Evolutionary conservation across 306 rosid genomes (phyloP).

Genomic region (Styphnolobium japonicum): DNA sequence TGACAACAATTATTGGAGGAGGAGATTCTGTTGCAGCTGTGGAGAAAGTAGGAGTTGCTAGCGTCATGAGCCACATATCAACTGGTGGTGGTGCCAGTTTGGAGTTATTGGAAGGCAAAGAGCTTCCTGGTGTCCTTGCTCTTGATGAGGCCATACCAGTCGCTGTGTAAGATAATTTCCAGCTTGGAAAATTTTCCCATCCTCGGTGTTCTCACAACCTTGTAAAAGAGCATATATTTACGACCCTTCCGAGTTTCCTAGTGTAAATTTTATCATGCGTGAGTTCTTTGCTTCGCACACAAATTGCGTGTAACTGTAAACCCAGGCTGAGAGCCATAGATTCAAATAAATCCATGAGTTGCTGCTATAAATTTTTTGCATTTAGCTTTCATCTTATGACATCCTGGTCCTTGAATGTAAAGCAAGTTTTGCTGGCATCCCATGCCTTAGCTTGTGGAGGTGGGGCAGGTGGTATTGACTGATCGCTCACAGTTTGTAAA

Average conservation of each 20-base stretch:
- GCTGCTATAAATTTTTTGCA: neutral
- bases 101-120: slow-evolving; percentile 98
- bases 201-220: slow-evolving; percentile 35
- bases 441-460: slow-evolving; percentile 11
- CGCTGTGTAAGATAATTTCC: slow-evolving; percentile 64
- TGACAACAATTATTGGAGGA: slow-evolving; percentile 97
- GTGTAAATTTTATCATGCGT: slow-evolving; percentile 52
- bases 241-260: slow-evolving; percentile 44
- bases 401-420: neutral
- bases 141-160: slow-evolving; percentile 86
- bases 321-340: slow-evolving; percentile 40
- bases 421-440: neutral
- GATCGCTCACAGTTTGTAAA: neutral
- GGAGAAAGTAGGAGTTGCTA: slow-evolving; percentile 97
- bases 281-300: slow-evolving; percentile 39
- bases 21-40: slow-evolving; percentile 99
- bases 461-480: slow-evolving; percentile 2
- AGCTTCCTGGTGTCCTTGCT: slow-evolving; percentile 98
- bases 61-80: slow-evolving; percentile 97
- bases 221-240: slow-evolving; percentile 52
- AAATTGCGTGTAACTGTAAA: slow-evolving; percentile 42
- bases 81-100: slow-evolving; percentile 99
- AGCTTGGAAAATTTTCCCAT: slow-evolving; percentile 24
- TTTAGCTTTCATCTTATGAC: neutral
- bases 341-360: slow-evolving; percentile 42